phyloP scores from a whole-genome alignment of 352 stramenopile species.

The Phytophthora sansomeana region DNA sequence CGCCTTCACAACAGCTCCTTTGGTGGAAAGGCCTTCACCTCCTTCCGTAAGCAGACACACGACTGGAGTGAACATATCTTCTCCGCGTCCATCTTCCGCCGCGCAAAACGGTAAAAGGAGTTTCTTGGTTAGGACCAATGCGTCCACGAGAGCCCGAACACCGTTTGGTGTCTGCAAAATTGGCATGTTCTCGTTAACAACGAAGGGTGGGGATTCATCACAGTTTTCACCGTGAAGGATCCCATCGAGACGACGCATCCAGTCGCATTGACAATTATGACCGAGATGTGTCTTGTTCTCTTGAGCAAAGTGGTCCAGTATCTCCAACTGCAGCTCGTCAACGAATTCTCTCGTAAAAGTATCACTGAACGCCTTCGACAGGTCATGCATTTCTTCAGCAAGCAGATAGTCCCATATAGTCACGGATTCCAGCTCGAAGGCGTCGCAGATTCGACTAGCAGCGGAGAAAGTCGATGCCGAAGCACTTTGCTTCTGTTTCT shows the following conservation, averaged over 20 bases:
- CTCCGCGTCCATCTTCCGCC: too few species aligned
- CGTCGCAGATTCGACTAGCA: not conserved
- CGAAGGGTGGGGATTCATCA: not conserved
- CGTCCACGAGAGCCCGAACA: not conserved
- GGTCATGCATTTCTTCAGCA: not conserved
- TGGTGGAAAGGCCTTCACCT: too few species aligned
- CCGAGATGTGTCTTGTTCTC: not conserved
- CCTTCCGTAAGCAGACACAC: not conserved
- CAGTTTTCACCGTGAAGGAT: not conserved
- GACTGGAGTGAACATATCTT: not conserved
- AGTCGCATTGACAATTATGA: not conserved
- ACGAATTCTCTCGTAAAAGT: not conserved
- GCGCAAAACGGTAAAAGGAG: not conserved
- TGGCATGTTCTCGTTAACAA: not conserved
- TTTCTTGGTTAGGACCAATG: not conserved
- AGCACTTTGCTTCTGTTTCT: not conserved
- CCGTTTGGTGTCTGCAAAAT: not conserved
- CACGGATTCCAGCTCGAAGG: slow-evolving; percentile 3
- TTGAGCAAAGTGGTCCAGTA: not conserved
- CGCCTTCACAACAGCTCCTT: not conserved
- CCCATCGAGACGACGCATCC: not conserved
- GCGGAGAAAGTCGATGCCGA: not conserved
- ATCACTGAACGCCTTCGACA: too few species aligned
- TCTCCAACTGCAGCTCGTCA: not conserved
- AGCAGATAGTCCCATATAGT: slow-evolving; percentile 7